phyloP scores from a whole-genome alignment of 1,284 basidiomycete genomes.

The Ceratobasidium sp. region DNA sequence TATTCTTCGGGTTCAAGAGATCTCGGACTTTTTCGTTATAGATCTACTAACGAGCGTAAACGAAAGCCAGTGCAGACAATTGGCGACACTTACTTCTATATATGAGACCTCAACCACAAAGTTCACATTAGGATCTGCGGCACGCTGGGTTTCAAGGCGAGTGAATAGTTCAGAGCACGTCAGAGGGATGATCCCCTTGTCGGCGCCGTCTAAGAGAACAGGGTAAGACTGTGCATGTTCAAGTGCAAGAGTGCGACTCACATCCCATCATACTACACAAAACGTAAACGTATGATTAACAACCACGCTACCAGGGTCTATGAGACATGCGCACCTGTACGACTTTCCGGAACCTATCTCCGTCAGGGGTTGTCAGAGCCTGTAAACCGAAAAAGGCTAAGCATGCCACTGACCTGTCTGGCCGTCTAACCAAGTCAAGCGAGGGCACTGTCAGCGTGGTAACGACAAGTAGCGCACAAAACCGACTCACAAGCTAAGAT shows the following conservation, averaged over 20 bases:
- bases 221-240: constrained; percentile 41
- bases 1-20: constrained; percentile 95
- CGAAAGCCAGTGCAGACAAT: background rate
- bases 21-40: constrained; percentile 99
- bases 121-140: constrained; percentile 70
- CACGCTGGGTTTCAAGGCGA: constrained; percentile 74
- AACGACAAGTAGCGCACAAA: background rate
- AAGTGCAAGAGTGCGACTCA: constrained; percentile 56
- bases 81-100: constrained; percentile 72
- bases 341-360: constrained; percentile 82
- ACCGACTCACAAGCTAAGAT: constrained; percentile 96
- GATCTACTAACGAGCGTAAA: constrained; percentile 61
- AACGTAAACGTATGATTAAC: constrained; percentile 27
- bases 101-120: constrained; percentile 97
- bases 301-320: background rate
- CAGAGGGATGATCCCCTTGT: constrained; percentile 97
- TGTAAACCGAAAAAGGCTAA: constrained; percentile 36
- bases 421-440: constrained; percentile 62
- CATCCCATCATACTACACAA: constrained; percentile 94
- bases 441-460: constrained; percentile 42
- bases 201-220: constrained; percentile 76
- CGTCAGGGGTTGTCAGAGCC: constrained; percentile 19
- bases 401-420: constrained; percentile 74
- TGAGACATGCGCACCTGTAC: constrained; percentile 67
- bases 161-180: constrained; percentile 93